Evolutionary conservation across 2,329 filamentous ascomycete genomes (phyloP).

Genomic region (Colletotrichum abscissum): DNA sequence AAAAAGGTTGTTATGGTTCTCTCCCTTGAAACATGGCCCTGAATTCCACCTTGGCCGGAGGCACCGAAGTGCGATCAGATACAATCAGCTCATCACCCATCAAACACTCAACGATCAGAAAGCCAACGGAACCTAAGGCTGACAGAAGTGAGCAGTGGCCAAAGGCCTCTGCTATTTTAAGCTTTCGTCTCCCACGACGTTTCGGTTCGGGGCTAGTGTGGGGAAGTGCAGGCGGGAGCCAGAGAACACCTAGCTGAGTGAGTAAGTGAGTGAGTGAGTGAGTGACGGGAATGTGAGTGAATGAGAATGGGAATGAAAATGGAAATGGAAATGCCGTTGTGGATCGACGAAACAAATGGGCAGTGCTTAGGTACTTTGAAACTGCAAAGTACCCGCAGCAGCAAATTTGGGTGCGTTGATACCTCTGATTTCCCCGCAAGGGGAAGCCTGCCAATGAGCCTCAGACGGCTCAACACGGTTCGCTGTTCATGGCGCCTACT

Average conservation of each 20-base stretch:
- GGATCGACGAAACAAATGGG: constrained; percentile 11
- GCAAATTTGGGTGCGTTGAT: not conserved
- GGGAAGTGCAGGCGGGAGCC: not conserved
- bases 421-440: not conserved
- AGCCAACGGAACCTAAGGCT: not conserved
- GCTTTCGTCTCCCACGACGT: constrained; percentile 6
- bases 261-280: not conserved
- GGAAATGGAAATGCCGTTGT: not conserved
- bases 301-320: too few species aligned
- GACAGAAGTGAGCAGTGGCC: too few species aligned
- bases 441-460: constrained; percentile 7
- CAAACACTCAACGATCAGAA: not conserved
- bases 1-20: not conserved
- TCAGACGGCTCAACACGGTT: constrained; percentile 1
- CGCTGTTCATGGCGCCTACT: not conserved
- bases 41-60: too few species aligned
- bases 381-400: not conserved
- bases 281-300: too few species aligned
- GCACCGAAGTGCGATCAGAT: not conserved
- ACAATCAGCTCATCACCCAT: not conserved
- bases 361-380: not conserved
- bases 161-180: constrained; percentile 10
- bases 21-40: not conserved
- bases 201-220: constrained; percentile 25
- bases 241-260: not conserved